A percentile compares a stretch with the other conserved stretches of the same genome.
Conservation (phyloP, 2,329 filamentous ascomycete species). For the Colletotrichum euphorbiae region DNA sequence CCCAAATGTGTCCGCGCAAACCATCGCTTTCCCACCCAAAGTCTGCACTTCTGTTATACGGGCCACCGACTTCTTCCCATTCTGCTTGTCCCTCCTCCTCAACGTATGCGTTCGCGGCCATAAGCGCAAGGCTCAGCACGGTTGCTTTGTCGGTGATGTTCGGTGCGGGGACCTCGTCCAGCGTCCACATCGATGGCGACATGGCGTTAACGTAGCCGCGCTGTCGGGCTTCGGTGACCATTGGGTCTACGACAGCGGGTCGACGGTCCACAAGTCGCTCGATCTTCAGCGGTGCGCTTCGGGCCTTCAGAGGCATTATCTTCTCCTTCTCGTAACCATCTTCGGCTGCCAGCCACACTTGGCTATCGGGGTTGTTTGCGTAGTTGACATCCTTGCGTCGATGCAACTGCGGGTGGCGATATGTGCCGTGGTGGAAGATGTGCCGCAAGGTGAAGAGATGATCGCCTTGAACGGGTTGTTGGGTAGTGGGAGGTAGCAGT, state of each 20-base stretch:
- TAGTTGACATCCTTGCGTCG: slow-evolving; percentile 76
- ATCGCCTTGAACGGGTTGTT: slow-evolving; percentile 61
- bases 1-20: slow-evolving; percentile 90
- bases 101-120: slow-evolving; percentile 92
- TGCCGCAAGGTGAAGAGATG: slow-evolving; percentile 81
- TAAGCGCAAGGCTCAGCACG: slow-evolving; percentile 84
- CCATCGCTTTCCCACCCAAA: slow-evolving; percentile 96
- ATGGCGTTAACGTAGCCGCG: slow-evolving; percentile 76
- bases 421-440: slow-evolving; percentile 91
- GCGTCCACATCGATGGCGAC: slow-evolving; percentile 81
- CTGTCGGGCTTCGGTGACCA: slow-evolving; percentile 78
- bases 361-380: slow-evolving; percentile 60
- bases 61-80: slow-evolving; percentile 83
- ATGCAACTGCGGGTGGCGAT: slow-evolving; percentile 82
- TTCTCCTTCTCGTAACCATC: slow-evolving; percentile 65
- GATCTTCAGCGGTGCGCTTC: slow-evolving; percentile 76
- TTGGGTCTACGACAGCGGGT: slow-evolving; percentile 79
- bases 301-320: slow-evolving; percentile 67
- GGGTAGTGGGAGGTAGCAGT: slow-evolving; percentile 54
- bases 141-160: slow-evolving; percentile 89
- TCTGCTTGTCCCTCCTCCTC: slow-evolving; percentile 76
- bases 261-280: slow-evolving; percentile 85
- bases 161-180: slow-evolving; percentile 82
- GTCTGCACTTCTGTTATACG: slow-evolving; percentile 86
- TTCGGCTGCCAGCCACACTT: slow-evolving; percentile 71